phyloP scores from a whole-genome alignment of 805 yeast genomes.

The Sugiyamaella smithiae region DNA sequence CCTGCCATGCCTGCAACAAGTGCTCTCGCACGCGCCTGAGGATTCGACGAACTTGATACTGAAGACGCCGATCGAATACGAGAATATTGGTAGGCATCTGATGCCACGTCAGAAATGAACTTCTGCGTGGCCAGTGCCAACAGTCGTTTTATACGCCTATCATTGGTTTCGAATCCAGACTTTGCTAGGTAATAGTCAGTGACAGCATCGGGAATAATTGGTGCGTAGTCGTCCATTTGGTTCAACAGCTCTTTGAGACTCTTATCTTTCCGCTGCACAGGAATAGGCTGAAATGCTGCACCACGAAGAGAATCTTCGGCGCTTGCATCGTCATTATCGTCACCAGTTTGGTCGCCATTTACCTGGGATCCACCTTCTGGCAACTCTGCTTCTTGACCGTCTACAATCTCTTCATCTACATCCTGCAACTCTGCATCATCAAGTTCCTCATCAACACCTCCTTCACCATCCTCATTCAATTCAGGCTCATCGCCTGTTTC shows the following conservation, averaged over 20 bases:
- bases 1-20: constrained; percentile 60
- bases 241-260: constrained; percentile 72
- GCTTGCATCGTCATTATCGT: constrained; percentile 8
- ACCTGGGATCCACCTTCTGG: no score
- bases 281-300: constrained; percentile 23
- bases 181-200: constrained; percentile 86
- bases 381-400: constrained; percentile 27
- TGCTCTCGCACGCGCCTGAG: constrained; percentile 81
- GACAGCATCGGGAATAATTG: constrained; percentile 94
- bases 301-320: constrained; percentile 3
- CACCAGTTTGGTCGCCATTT: constrained; percentile 20
- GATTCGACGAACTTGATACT: constrained; percentile 80
- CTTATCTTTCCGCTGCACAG: constrained; percentile 28
- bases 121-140: constrained; percentile 95
- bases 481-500: background rate
- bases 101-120: constrained; percentile 89
- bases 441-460: constrained; percentile 1
- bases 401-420: constrained; percentile 22
- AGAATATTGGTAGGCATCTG: constrained; percentile 94
- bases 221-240: constrained; percentile 91
- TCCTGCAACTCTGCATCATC: constrained; percentile 9
- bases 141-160: constrained; percentile 72
- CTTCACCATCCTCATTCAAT: constrained; percentile 8
- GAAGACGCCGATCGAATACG: constrained; percentile 86
- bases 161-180: constrained; percentile 80